A percentile compares a stretch with the other conserved stretches of the same genome.
Conservation (phyloP, 2,329 filamentous ascomycete genomes). For the Anisogramma anomala region DNA sequence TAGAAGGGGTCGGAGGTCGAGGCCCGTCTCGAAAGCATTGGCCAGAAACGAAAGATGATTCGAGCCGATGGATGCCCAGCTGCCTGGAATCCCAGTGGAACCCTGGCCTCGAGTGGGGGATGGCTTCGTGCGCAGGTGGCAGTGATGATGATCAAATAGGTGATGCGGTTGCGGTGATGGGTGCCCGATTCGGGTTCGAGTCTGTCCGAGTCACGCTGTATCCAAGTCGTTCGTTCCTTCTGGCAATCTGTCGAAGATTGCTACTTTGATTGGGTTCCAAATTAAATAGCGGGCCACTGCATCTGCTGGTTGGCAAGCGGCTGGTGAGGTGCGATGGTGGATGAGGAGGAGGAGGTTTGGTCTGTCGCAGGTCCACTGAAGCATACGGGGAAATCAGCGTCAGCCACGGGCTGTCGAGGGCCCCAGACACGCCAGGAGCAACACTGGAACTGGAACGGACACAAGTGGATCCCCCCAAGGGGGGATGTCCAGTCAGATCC, state of each 20-base stretch:
- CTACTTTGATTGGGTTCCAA: too few relatives aligned
- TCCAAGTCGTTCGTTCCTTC: too few relatives aligned
- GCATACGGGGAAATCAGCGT: too few relatives aligned
- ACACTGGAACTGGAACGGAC: slow-evolving; percentile 6
- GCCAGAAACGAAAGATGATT: background rate
- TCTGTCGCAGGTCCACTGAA: too few relatives aligned
- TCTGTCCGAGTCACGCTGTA: background rate
- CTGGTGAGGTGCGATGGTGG: too few relatives aligned
- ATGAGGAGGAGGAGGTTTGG: too few relatives aligned
- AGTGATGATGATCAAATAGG: slow-evolving; percentile 1
- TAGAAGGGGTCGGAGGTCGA: too few relatives aligned
- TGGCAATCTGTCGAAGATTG: too few relatives aligned
- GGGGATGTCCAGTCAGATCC: background rate
- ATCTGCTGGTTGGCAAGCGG: too few relatives aligned
- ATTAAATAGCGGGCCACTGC: too few relatives aligned
- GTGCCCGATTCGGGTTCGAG: background rate
- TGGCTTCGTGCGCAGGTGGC: too few relatives aligned
- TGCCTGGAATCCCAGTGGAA: background rate
- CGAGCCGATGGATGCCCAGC: background rate
- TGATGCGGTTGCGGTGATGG: background rate
- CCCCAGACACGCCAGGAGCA: background rate
- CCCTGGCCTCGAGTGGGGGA: too few relatives aligned
- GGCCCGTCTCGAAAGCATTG: slow-evolving; percentile 7
- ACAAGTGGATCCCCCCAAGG: background rate
- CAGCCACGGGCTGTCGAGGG: background rate